Conservation (phyloP, 768 basidiomycete genomes). For the Chalciporus chontae region DNA sequence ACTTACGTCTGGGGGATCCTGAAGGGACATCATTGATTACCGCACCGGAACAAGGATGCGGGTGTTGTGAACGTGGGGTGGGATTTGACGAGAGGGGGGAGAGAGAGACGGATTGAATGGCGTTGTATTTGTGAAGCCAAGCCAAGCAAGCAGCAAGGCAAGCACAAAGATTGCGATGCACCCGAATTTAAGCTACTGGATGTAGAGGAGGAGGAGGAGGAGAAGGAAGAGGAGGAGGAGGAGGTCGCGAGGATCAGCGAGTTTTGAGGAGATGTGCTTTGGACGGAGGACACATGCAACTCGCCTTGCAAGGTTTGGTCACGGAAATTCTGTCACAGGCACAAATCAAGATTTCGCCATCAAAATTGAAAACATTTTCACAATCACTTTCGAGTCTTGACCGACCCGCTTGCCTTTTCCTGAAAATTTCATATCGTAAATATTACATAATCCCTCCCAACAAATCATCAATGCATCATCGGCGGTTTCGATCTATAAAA, state of each 20-base stretch:
- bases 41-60: conserved; percentile 5
- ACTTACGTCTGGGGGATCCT: conserved; percentile 16
- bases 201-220: neutral
- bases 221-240: neutral
- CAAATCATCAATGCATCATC: no score
- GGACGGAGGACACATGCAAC: conserved; percentile 22
- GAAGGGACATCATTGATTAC: conserved; percentile 18
- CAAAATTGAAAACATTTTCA: conserved; percentile 32
- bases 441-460: conserved; percentile 16
- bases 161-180: conserved; percentile 10
- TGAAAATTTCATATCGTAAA: conserved; percentile 13
- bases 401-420: conserved; percentile 14
- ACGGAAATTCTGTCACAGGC: conserved; percentile 36
- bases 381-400: conserved; percentile 15
- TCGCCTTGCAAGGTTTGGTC: conserved; percentile 15
- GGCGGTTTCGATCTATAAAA: neutral
- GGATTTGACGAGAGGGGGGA: neutral
- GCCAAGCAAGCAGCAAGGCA: no score
- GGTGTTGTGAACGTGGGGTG: neutral
- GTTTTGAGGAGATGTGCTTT: neutral
- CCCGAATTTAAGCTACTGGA: conserved; percentile 5
- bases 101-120: neutral
- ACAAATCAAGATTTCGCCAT: conserved; percentile 21
- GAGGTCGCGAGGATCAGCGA: neutral
- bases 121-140: neutral